phyloP scores from a whole-genome alignment of 2,329 filamentous ascomycete species.

The Colletotrichum orbiculare region DNA sequence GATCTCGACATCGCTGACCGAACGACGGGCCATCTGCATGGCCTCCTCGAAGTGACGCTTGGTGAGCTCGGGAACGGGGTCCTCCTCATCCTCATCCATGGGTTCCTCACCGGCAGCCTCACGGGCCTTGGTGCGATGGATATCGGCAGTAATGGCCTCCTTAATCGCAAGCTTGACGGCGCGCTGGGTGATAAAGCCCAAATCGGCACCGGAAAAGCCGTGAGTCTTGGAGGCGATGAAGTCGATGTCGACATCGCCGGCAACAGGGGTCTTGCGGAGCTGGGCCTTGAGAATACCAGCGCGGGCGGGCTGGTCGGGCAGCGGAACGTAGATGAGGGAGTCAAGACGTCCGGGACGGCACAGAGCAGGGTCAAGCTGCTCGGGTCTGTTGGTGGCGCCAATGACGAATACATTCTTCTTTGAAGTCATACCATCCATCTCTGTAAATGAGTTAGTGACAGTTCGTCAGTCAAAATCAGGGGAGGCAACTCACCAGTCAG shows the following conservation, averaged over 20 bases:
- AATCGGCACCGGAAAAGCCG: slow-evolving; percentile 99
- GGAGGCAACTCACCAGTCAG: slow-evolving; percentile 79
- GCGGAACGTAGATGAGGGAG: slow-evolving; percentile 96
- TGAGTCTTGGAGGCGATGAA: slow-evolving; percentile 98
- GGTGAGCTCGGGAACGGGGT: slow-evolving; percentile 95
- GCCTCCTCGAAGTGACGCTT: slow-evolving; percentile 98
- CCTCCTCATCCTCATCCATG: slow-evolving; percentile 88
- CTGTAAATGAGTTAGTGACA: slow-evolving; percentile 52
- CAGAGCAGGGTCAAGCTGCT: slow-evolving; percentile 97
- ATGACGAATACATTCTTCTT: slow-evolving; percentile 99
- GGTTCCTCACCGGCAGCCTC: slow-evolving; percentile 87
- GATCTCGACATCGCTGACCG: slow-evolving; percentile 96
- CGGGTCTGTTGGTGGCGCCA: slow-evolving; percentile 96
- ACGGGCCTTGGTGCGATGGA: slow-evolving; percentile 88
- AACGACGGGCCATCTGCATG: slow-evolving; percentile 93
- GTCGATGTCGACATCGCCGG: slow-evolving; percentile 84
- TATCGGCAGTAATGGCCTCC: slow-evolving; percentile 89
- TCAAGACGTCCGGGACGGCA: slow-evolving; percentile 99
- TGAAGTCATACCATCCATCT: slow-evolving; percentile 99
- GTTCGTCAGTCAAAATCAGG: neutral
- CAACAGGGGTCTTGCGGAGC: slow-evolving; percentile 96
- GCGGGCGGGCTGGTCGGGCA: slow-evolving; percentile 92
- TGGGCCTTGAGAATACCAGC: slow-evolving; percentile 92
- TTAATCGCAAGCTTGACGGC: slow-evolving; percentile 99
- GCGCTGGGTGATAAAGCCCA: slow-evolving; percentile 98